phyloP scores from a whole-genome alignment of 305 asterid species.

The Fraxinus latifolia region DNA sequence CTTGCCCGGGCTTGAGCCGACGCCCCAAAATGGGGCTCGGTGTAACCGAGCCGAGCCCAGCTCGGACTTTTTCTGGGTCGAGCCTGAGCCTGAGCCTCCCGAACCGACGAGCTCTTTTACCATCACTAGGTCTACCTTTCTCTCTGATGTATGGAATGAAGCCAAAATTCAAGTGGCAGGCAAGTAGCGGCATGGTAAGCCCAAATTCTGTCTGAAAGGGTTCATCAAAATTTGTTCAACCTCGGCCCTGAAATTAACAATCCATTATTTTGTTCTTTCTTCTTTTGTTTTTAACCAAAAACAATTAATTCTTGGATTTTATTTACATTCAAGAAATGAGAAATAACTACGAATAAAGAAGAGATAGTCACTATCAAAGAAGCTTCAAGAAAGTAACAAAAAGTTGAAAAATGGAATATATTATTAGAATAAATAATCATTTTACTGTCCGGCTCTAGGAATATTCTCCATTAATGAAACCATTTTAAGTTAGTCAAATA shows the following conservation, averaged over 20 bases:
- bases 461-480: neutral
- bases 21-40: too few relatives aligned
- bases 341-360: neutral
- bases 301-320: neutral
- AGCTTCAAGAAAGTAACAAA: neutral
- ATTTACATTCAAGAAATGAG: neutral
- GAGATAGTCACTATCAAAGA: slow-evolving; percentile 3
- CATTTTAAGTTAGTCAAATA: neutral
- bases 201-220: neutral
- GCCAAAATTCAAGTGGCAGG: neutral
- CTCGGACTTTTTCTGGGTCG: too few relatives aligned
- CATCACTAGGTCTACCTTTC: neutral
- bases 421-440: neutral
- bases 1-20: too few relatives aligned
- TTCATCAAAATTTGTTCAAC: neutral
- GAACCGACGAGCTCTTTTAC: too few relatives aligned
- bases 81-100: too few relatives aligned
- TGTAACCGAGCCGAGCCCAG: too few relatives aligned
- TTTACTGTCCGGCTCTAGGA: neutral
- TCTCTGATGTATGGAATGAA: neutral
- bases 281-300: neutral
- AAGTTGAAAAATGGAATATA: slow-evolving; percentile 1
- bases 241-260: neutral
- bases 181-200: neutral
- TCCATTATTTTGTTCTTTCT: neutral